Evolutionary conservation across 176 grass and related monocot genomes (phyloP), one percentile per base, ranked within the genome.

Genomic region (Dactylis glomerata): DNA sequence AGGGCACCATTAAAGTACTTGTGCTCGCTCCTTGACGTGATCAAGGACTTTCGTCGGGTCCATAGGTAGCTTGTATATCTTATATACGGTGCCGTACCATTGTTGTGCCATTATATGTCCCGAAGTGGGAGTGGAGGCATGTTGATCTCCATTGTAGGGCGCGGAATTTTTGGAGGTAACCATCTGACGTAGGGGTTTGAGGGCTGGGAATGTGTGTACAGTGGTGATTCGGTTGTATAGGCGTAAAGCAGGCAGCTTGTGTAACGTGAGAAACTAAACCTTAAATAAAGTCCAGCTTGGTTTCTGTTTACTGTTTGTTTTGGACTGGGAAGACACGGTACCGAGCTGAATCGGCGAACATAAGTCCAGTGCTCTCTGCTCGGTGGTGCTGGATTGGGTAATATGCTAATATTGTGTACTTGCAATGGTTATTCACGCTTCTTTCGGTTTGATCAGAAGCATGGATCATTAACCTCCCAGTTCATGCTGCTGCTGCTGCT

Each of bases 1-100:
- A 99, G 81, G 97, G 97, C 16, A 99, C 97, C 33, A 99, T 99
- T 75, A 99, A 99, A 73, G 93, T 96, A 73, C 91, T 99, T 54
- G 93, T 96, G 19, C 93, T 99, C 47, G 97, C 97, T 0, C 89
- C 97, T 86, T 99, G 90, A 95, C n/a, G 41, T 32, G 47, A 83
- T 75, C 8, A 55, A 36, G 58, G 84, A 13, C 19, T 20, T 66
- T 38, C 14, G 44, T 72, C 9, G 40, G 9, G 61, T 62, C 73
- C 65, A 41, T 71, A 70, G 31, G 12, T 86, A 87, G 56, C 57
- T 59, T 91, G 76, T 84, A 84, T 90, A 65, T 82, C 73, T 37
- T 76, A 66, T 41, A 37, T 61, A 26, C 68, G 41, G 58, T 45
- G 11, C 55, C 50, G 55, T 80, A 50, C 41, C 77, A 55, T 81